These are phyloP conservation scores for Hansfordia pulvinata DNA, from an alignment of 2,329 filamentous ascomycete genomes.

Conservation along the genomic window DNA sequence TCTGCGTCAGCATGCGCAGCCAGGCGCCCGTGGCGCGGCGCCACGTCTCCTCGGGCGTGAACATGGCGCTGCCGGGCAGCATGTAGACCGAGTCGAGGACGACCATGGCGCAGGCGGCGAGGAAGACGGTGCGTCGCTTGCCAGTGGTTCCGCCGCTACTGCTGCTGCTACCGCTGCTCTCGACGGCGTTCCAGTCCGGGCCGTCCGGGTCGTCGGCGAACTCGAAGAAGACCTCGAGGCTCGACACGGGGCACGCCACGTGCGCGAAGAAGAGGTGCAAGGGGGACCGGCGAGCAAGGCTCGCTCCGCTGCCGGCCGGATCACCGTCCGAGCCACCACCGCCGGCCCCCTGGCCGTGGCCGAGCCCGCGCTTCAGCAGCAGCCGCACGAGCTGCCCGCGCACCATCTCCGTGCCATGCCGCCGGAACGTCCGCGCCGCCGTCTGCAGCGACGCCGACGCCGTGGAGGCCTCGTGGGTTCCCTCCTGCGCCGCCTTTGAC, in stretches of 20 bases:
- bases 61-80: constrained; percentile 5
- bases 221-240: constrained; percentile 4
- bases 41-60: constrained; percentile 1
- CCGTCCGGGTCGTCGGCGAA: constrained; percentile 2
- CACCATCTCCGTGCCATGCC: neutral
- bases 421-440: neutral
- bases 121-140: constrained; percentile 9
- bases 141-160: too few relatives aligned
- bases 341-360: too few relatives aligned
- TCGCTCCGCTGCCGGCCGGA: too few relatives aligned
- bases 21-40: constrained; percentile 3
- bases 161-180: constrained; percentile 6
- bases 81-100: constrained; percentile 4
- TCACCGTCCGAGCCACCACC: too few relatives aligned
- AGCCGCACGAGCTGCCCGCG: constrained; percentile 1
- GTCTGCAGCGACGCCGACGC: too few relatives aligned
- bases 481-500: too few relatives aligned
- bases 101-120: constrained; percentile 7
- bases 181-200: constrained; percentile 9
- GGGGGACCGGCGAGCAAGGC: too few relatives aligned
- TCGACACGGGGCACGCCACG: constrained; percentile 1
- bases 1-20: constrained; percentile 5
- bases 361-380: neutral
- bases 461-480: too few relatives aligned
- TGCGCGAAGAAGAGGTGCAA: constrained; percentile 1